These are phyloP conservation scores for Penicillium sp. DNA, from an alignment of 2,329 filamentous ascomycete genomes.

Conservation along the genomic window DNA sequence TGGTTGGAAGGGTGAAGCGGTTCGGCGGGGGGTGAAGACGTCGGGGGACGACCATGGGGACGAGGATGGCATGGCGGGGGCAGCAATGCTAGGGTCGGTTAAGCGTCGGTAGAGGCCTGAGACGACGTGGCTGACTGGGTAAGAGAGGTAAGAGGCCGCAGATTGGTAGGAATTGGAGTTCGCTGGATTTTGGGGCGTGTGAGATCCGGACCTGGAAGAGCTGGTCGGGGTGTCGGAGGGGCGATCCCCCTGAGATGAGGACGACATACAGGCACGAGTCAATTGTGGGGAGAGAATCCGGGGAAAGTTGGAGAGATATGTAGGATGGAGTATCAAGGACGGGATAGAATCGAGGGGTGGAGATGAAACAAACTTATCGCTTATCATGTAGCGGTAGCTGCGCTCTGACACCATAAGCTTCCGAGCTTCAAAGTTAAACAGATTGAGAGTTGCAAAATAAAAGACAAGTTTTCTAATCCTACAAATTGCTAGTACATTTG, in stretches of 20 bases:
- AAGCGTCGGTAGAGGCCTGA: slow-evolving; percentile 70
- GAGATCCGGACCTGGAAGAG: slow-evolving; percentile 25
- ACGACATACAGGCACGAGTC: slow-evolving; percentile 24
- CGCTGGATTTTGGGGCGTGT: slow-evolving; percentile 21
- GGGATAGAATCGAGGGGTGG: background rate
- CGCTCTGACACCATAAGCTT: background rate
- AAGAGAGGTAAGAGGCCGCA: slow-evolving; percentile 50
- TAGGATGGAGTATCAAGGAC: too few relatives aligned
- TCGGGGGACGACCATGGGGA: slow-evolving; percentile 44
- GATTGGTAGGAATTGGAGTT: slow-evolving; percentile 32
- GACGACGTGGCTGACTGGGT: slow-evolving; percentile 54
- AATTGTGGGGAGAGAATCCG: background rate
- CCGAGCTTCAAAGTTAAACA: too few relatives aligned
- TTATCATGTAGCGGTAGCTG: slow-evolving; percentile 14
- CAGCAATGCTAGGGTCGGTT: slow-evolving; percentile 40
- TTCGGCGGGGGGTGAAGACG: slow-evolving; percentile 55
- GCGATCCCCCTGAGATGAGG: slow-evolving; percentile 17
- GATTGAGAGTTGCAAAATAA: too few relatives aligned
- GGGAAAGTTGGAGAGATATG: background rate
- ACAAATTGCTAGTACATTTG: too few relatives aligned
- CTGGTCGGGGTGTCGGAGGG: slow-evolving; percentile 13
- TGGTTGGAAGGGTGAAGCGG: slow-evolving; percentile 77
- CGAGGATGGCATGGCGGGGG: slow-evolving; percentile 20
- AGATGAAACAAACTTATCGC: slow-evolving; percentile 20
- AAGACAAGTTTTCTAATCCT: too few relatives aligned